Evolutionary conservation across 257 asterid species (phyloP).

Genomic region (Petunia axillaris): DNA sequence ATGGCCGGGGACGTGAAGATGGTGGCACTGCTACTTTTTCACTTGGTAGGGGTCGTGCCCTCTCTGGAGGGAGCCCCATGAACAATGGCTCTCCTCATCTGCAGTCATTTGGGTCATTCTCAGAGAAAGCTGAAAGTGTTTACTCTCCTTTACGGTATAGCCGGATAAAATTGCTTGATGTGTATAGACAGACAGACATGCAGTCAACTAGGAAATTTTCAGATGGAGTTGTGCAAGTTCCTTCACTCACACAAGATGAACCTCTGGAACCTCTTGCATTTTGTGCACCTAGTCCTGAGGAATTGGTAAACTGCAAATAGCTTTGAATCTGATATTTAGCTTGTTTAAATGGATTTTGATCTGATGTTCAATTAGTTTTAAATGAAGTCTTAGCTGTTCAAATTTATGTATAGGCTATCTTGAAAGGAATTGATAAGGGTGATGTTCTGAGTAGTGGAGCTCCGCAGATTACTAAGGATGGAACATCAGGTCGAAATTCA

Average conservation of each 20-base stretch:
- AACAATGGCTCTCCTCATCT: constrained; percentile 41
- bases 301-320: constrained; percentile 55
- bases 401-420: constrained; percentile 55
- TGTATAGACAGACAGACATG: constrained; percentile 64
- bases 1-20: constrained; percentile 87
- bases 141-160: constrained; percentile 51
- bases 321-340: not conserved
- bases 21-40: constrained; percentile 51
- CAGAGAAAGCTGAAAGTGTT: constrained; percentile 61
- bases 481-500: constrained; percentile 62
- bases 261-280: constrained; percentile 76
- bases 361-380: not conserved
- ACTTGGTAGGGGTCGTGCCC: constrained; percentile 67
- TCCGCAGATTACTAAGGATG: constrained; percentile 78
- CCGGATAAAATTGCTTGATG: constrained; percentile 72
- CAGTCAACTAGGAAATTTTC: constrained; percentile 43
- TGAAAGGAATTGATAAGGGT: constrained; percentile 88
- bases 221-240: constrained; percentile 57
- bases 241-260: constrained; percentile 80
- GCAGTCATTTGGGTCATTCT: constrained; percentile 49
- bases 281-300: constrained; percentile 68
- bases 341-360: constrained; percentile 24
- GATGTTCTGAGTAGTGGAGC: constrained; percentile 85
- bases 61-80: constrained; percentile 48
- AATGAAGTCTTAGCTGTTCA: constrained; percentile 27